These are phyloP conservation scores for Penicillium arizonense DNA, from an alignment of 495 filamentous ascomycete genomes.

Conservation along the genomic window DNA sequence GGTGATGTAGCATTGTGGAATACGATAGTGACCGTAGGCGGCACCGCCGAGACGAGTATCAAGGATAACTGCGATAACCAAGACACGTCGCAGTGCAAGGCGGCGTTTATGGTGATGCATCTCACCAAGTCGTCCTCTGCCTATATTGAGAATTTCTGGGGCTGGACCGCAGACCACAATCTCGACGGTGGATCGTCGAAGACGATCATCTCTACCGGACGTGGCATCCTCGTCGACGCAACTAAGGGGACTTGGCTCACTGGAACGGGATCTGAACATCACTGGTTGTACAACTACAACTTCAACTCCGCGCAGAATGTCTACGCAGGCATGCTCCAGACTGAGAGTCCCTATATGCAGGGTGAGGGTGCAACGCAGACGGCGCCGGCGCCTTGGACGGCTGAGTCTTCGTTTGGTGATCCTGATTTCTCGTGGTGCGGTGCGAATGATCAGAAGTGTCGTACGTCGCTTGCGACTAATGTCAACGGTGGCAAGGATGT, in stretches of 20 bases:
- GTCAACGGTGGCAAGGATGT: slow-evolving; percentile 44
- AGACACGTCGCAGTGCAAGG: slow-evolving; percentile 22
- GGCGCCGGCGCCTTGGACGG: slow-evolving; percentile 45
- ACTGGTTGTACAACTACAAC: slow-evolving; percentile 53
- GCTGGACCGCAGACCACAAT: slow-evolving; percentile 56
- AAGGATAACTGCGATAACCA: slow-evolving; percentile 40
- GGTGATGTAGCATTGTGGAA: slow-evolving; percentile 61
- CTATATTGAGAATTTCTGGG: slow-evolving; percentile 60
- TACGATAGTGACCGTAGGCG: slow-evolving; percentile 52
- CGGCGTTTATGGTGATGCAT: slow-evolving; percentile 51
- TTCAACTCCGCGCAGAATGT: slow-evolving; percentile 46
- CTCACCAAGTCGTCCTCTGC: slow-evolving; percentile 44
- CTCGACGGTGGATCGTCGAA: slow-evolving; percentile 35
- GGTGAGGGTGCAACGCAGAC: slow-evolving; percentile 28
- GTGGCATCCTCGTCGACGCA: slow-evolving; percentile 50
- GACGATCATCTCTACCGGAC: slow-evolving; percentile 48
- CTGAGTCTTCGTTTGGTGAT: slow-evolving; percentile 36
- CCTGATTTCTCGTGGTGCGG: slow-evolving; percentile 37
- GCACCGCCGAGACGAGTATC: slow-evolving; percentile 38
- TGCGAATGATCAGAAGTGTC: slow-evolving; percentile 32
- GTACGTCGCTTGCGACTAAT: slow-evolving; percentile 39
- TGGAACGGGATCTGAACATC: slow-evolving; percentile 44
- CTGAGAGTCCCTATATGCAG: slow-evolving; percentile 51
- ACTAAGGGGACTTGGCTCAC: slow-evolving; percentile 42
- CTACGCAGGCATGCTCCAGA: slow-evolving; percentile 44